These are phyloP conservation scores for Hygrophoropsis aurantiaca DNA, from an alignment of 768 basidiomycete genomes.

Conservation along the genomic window DNA sequence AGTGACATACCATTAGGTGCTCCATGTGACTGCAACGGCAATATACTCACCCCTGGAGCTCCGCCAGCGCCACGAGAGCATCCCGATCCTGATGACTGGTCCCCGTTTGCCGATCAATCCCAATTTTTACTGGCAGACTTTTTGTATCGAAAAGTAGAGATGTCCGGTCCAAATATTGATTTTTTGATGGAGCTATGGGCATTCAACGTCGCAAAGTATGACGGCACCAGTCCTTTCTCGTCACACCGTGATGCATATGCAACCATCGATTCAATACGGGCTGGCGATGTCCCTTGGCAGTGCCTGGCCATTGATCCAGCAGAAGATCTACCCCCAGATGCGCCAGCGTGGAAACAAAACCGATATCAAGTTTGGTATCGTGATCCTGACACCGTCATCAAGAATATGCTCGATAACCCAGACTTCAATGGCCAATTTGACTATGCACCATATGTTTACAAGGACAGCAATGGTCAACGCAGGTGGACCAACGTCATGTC, in stretches of 20 bases:
- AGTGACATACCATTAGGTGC: no score
- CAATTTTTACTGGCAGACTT: conserved; percentile 16
- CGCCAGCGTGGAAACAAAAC: conserved; percentile 22
- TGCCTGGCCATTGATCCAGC: conserved; percentile 13
- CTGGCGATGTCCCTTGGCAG: conserved; percentile 28
- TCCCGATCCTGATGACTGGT: conserved; percentile 9
- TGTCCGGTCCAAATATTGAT: conserved; percentile 14
- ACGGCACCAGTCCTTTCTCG: conserved; percentile 16
- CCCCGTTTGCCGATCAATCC: conserved; percentile 9
- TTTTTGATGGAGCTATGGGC: conserved; percentile 13
- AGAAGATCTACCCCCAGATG: conserved; percentile 10
- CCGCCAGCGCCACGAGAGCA: background rate
- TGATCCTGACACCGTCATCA: conserved; percentile 10
- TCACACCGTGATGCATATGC: conserved; percentile 15
- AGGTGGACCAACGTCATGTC: conserved; percentile 40
- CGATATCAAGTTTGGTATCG: conserved; percentile 27
- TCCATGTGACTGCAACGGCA: background rate
- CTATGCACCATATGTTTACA: conserved; percentile 7
- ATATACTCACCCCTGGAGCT: background rate
- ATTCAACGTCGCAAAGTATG: background rate
- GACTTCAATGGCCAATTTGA: conserved; percentile 20
- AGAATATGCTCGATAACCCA: conserved; percentile 19
- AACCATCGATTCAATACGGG: conserved; percentile 21
- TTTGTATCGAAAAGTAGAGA: conserved; percentile 12
- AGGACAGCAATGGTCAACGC: background rate